Base-by-base conservation (phyloP, 768 basidiomycete genomes). In the Lactarius hengduanensis region DNA sequence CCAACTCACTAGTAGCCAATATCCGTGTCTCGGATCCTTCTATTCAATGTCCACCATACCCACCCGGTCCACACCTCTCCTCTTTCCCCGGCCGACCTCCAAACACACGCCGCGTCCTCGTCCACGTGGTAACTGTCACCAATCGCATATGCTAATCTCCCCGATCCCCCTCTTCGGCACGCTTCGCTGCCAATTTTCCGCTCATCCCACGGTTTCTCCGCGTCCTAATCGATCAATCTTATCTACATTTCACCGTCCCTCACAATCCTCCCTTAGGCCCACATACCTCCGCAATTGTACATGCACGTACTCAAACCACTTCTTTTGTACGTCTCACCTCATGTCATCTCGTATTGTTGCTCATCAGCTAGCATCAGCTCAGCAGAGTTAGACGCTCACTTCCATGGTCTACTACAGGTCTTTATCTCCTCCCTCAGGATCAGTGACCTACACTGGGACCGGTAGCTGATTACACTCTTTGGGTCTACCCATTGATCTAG, bases 111-210 rank as follows among this genome's bases (percentile, higher is more conserved):
- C 18, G 16, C 53, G n/a, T 50, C 28, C 20, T 57, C 57, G 53
- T 50, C 54, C 68, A 69, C 64, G 66, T 69, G 68, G 32, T 32
- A 62, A 38, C 66, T 69, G 68, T 69, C 68, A 69, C 3, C 16
- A 32, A 62, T 66, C 65, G 57, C 16, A 10, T 43, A 69, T 34
- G 68, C 62, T 68, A 69, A 69, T 69, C 68, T 69, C 59, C 50
- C 38, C 40, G 62, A 63, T 66, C 65, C 65, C 50, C 13, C 55
- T 22, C 22, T 53, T 55, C 62, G 43, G 62, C 26, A 36, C 43
- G 34, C 47, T 62, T 53, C 62, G 53, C 22, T 36, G 57, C 57
- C 57, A 58, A 26, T 32, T 36, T 50, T 32, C 38, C 34, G 43
- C 62, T 54, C 34, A 9, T 59, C 59, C 43, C 57, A 26, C 57